Percentiles rank a stretch among this genome's conserved stretches.
phyloP scores from a whole-genome alignment of 2,329 filamentous ascomycete genomes.

The Scytalidium lignicola region DNA sequence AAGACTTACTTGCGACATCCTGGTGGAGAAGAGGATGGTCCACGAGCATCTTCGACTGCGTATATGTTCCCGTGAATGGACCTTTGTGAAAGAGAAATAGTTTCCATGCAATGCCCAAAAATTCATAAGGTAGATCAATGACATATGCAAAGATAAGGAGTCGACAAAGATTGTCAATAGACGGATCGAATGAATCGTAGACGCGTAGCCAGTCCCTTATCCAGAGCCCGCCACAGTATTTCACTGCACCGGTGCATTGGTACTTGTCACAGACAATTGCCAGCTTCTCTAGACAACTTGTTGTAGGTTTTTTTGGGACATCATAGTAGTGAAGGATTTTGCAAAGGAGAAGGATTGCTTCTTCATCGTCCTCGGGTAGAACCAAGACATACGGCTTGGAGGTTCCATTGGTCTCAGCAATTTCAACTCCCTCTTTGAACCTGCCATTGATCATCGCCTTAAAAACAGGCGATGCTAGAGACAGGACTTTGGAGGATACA shows the following conservation, averaged over 20 bases:
- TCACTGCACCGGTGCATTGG: conserved; percentile 6
- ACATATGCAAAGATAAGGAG: conserved; percentile 15
- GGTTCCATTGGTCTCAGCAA: background rate
- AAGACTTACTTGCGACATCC: conserved; percentile 9
- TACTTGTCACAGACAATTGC: conserved; percentile 5
- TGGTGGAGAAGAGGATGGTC: conserved; percentile 13
- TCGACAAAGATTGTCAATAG: conserved; percentile 12
- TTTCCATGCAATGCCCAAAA: conserved; percentile 12
- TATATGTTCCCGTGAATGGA: conserved; percentile 7
- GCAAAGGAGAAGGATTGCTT: conserved; percentile 4
- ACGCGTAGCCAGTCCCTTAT: conserved; percentile 11
- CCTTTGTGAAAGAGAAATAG: conserved; percentile 13
- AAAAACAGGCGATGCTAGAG: conserved; percentile 5
- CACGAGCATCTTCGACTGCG: conserved; percentile 6
- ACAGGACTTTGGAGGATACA: conserved; percentile 5
- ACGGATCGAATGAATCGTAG: conserved; percentile 7
- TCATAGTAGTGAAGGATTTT: conserved; percentile 5
- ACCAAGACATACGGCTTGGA: background rate
- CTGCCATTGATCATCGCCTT: conserved; percentile 1
- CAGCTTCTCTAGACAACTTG: conserved; percentile 5
- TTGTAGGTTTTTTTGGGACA: conserved; percentile 3
- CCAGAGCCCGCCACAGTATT: conserved; percentile 14
- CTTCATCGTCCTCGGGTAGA: conserved; percentile 4
- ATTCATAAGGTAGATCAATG: conserved; percentile 9
- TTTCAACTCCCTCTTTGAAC: conserved; percentile 5